Evolutionary conservation across 1,284 basidiomycete species (phyloP).

Genomic region (Fomitopsis betulina): DNA sequence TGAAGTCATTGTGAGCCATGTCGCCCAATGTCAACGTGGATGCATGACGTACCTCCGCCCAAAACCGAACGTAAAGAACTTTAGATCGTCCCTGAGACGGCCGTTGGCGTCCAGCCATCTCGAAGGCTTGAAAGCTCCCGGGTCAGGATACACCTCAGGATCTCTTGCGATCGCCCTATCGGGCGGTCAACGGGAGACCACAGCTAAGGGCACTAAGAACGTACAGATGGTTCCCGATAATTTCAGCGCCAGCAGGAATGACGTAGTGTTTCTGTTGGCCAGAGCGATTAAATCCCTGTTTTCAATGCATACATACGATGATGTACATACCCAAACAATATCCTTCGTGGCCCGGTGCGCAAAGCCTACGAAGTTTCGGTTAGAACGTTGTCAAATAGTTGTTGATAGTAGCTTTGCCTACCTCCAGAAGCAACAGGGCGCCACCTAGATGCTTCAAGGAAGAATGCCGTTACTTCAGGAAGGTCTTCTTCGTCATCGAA

Average conservation of each 20-base stretch:
- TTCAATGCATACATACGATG: not conserved
- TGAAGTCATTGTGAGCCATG: not conserved
- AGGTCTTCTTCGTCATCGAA: not conserved
- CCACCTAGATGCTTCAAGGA: not conserved
- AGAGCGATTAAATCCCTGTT: not conserved
- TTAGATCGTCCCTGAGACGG: constrained; percentile 42
- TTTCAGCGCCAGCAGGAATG: constrained; percentile 54
- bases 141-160: constrained; percentile 49
- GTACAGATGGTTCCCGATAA: constrained; percentile 57
- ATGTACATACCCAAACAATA: not conserved
- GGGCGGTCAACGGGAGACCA: not conserved
- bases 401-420: too few species aligned
- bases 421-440: not conserved
- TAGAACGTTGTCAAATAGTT: too few species aligned
- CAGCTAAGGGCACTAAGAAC: not conserved
- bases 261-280: constrained; percentile 41
- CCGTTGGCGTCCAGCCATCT: constrained; percentile 50
- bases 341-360: not conserved
- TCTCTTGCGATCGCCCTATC: constrained; percentile 48
- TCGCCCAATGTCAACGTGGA: not conserved
- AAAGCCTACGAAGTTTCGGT: not conserved
- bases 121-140: constrained; percentile 51
- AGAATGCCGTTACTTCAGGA: not conserved
- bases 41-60: constrained; percentile 40
- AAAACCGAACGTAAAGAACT: constrained; percentile 50